phyloP scores from a whole-genome alignment of 2,329 filamentous ascomycete species.

The Fonsecaea monophora region DNA sequence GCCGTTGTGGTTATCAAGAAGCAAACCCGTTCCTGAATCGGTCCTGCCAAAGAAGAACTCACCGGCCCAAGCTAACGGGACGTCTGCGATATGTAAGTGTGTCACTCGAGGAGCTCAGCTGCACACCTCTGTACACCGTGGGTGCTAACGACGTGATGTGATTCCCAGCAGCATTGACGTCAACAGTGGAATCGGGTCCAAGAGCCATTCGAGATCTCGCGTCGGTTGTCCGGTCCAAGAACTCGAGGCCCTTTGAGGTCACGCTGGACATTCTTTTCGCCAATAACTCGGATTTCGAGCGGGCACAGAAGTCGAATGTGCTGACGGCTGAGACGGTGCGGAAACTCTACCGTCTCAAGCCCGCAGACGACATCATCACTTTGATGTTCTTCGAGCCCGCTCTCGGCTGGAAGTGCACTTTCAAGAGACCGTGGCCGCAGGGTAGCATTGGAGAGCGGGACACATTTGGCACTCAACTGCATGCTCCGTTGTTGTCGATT shows the following conservation, averaged over 20 bases:
- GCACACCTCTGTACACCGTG: too few relatives aligned
- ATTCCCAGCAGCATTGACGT: too few relatives aligned
- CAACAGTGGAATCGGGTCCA: too few relatives aligned
- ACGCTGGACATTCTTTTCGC: conserved; percentile 61
- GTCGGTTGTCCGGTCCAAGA: conserved; percentile 57
- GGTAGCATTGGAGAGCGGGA: conserved; percentile 39
- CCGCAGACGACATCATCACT: conserved; percentile 42
- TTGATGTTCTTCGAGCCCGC: conserved; percentile 54
- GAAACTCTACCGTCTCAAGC: conserved; percentile 37
- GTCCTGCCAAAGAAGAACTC: too few relatives aligned
- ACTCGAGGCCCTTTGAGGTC: conserved; percentile 59
- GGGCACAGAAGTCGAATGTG: conserved; percentile 47
- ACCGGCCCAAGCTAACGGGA: too few relatives aligned
- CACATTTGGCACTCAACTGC: conserved; percentile 50
- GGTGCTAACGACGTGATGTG: too few relatives aligned
- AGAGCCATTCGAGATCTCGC: conserved; percentile 44
- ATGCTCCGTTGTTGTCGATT: conserved; percentile 42
- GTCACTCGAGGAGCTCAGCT: too few relatives aligned
- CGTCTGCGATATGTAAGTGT: too few relatives aligned
- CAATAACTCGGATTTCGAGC: conserved; percentile 43
- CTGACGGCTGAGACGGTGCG: conserved; percentile 43
- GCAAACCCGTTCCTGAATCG: too few relatives aligned
- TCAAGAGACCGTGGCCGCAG: conserved; percentile 44
- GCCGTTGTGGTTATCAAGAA: too few relatives aligned
- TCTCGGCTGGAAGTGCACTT: conserved; percentile 55